Evolutionary conservation across 352 stramenopile species (phyloP).

Genomic region (Saprolegnia parasitica): DNA sequence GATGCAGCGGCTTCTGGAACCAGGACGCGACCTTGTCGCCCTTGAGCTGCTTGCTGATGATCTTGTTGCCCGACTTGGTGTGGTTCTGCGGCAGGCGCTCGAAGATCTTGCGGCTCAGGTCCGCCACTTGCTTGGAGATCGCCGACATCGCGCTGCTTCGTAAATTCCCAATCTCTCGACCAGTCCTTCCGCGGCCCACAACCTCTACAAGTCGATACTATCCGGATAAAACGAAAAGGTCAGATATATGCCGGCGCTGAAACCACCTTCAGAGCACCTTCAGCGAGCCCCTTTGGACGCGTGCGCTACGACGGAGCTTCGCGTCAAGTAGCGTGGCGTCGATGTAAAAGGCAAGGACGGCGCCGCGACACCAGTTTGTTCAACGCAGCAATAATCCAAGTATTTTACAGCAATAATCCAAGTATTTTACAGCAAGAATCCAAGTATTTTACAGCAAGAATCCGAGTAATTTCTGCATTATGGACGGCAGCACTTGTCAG

Average conservation of each 20-base stretch:
- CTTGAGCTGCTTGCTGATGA: conserved; percentile 86
- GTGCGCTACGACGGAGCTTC: too few species aligned
- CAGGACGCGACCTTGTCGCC: conserved; percentile 79
- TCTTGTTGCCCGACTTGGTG: conserved; percentile 78
- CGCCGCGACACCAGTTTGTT: too few species aligned
- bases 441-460: too few species aligned
- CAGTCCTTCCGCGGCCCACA: neutral
- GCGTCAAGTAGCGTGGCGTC: too few species aligned
- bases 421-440: too few species aligned
- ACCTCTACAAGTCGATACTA: neutral
- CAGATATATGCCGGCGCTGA: neutral
- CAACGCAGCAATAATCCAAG: too few species aligned
- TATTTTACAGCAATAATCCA: too few species aligned
- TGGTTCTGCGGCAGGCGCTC: conserved; percentile 80
- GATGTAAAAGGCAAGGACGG: too few species aligned
- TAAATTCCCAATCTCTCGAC: neutral
- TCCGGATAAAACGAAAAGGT: neutral
- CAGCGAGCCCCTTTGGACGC: too few species aligned
- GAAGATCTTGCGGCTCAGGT: conserved; percentile 85
- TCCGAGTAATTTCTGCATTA: too few species aligned
- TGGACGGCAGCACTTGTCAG: too few species aligned
- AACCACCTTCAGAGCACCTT: neutral
- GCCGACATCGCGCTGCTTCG: conserved; percentile 29
- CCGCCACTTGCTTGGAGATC: conserved; percentile 51
- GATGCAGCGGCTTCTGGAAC: conserved; percentile 78